Conservation (phyloP, 169 alveolate species). For the Babesia ovis region DNA sequence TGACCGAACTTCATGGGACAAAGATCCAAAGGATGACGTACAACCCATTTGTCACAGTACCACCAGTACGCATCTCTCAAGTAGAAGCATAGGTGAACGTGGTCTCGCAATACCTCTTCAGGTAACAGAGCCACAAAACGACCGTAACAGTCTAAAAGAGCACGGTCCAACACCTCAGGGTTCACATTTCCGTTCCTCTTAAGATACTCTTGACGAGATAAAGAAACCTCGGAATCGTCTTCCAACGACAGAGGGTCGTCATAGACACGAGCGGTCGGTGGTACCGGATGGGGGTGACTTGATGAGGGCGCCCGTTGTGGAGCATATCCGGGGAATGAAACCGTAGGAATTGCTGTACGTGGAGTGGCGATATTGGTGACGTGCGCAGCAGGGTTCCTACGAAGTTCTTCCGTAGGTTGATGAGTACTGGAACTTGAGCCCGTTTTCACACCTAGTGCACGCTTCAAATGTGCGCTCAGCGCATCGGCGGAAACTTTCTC, state of each 20-base stretch:
- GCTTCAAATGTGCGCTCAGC: conserved; percentile 5
- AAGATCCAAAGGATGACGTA: conserved; percentile 75
- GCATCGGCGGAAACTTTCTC: not conserved
- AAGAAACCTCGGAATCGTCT: not conserved
- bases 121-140: conserved; percentile 87
- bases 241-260: no score
- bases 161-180: conserved; percentile 73
- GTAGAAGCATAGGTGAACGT: conserved; percentile 85
- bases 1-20: conserved; percentile 76
- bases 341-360: not conserved
- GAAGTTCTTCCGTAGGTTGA: not conserved
- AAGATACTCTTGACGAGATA: not conserved
- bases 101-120: conserved; percentile 83
- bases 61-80: conserved; percentile 91
- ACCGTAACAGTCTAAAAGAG: conserved; percentile 87
- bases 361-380: not conserved
- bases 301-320: no score
- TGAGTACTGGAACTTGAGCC: not conserved
- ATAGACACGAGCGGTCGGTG: not conserved
- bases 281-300: no score
- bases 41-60: conserved; percentile 89
- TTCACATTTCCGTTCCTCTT: conserved; percentile 53
- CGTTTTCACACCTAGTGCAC: not conserved
- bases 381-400: not conserved
- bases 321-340: not conserved